phyloP scores from a whole-genome alignment of 306 rosid genomes.

The Casuarina glauca region DNA sequence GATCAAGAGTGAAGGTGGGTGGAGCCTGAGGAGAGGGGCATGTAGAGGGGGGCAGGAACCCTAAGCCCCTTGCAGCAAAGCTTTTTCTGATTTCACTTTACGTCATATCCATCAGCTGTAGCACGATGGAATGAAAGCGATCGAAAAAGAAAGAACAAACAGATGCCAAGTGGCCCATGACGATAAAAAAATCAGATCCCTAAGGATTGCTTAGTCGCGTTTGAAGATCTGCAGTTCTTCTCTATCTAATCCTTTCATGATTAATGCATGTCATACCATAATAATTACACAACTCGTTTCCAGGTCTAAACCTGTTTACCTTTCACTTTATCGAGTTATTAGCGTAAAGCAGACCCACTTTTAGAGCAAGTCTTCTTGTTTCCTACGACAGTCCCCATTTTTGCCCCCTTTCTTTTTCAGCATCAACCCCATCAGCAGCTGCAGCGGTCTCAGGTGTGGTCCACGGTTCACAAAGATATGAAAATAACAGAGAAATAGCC shows the following conservation, averaged over 20 bases:
- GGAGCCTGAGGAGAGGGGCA: slow-evolving; percentile 4
- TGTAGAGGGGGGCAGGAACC: slow-evolving; percentile 30
- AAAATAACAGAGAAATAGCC: too few species aligned
- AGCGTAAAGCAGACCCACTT: not conserved
- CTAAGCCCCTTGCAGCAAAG: slow-evolving; percentile 22
- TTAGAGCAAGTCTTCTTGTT: slow-evolving; percentile 4
- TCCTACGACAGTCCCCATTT: not conserved
- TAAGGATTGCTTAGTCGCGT: not conserved
- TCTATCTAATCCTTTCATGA: not conserved
- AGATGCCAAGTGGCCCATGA: not conserved
- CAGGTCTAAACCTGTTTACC: not conserved
- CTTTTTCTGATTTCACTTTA: slow-evolving; percentile 43
- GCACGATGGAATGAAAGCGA: slow-evolving; percentile 22
- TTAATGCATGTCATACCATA: not conserved
- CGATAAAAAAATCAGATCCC: not conserved
- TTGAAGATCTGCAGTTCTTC: not conserved
- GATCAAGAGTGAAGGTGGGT: slow-evolving; percentile 9
- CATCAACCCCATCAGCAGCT: too few species aligned
- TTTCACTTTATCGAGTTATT: slow-evolving; percentile 4
- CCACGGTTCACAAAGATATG: too few species aligned
- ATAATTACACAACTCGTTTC: slow-evolving; percentile 2
- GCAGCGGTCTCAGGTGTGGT: too few species aligned
- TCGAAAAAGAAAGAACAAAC: not conserved
- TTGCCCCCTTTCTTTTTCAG: too few species aligned
- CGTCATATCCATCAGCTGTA: slow-evolving; percentile 52